phyloP scores from a whole-genome alignment of 1,284 basidiomycete species.

The Microbotryum violaceum region DNA sequence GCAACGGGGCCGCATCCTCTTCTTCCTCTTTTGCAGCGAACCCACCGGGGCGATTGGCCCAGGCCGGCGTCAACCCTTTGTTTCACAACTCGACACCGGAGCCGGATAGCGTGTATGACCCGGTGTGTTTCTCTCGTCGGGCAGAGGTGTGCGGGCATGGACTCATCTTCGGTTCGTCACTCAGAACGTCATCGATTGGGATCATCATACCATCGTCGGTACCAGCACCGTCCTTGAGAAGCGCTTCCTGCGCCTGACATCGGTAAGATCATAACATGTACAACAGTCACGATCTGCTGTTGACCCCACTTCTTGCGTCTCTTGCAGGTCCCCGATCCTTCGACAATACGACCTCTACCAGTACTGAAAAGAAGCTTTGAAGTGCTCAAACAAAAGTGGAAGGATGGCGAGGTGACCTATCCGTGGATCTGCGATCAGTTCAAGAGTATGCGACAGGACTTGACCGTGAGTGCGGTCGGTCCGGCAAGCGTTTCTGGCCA shows the following conservation, averaged over 20 bases:
- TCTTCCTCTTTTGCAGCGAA: neutral
- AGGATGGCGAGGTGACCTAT: constrained; percentile 66
- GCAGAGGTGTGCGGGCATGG: neutral
- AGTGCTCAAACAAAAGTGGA: constrained; percentile 84
- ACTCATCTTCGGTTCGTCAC: neutral
- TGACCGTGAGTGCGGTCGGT: constrained; percentile 58
- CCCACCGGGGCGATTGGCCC: neutral
- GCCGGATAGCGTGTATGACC: constrained; percentile 42
- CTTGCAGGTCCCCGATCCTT: constrained; percentile 80
- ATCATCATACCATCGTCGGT: constrained; percentile 88
- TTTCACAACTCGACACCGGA: constrained; percentile 20
- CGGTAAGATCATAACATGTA: constrained; percentile 50
- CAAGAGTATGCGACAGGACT: constrained; percentile 93
- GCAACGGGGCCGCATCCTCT: neutral
- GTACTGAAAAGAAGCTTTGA: constrained; percentile 77
- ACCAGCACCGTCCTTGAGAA: constrained; percentile 85
- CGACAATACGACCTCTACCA: constrained; percentile 80
- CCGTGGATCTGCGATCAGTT: constrained; percentile 96
- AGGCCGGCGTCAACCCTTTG: no score
- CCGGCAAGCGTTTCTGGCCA: constrained; percentile 16
- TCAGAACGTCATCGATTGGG: constrained; percentile 95
- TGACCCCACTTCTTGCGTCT: neutral
- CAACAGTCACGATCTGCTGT: neutral
- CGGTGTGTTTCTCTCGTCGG: constrained; percentile 37
- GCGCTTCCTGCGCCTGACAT: constrained; percentile 88